Evolutionary conservation across 345 rosid species (phyloP).

Genomic region (Eucalyptus tenuipes): DNA sequence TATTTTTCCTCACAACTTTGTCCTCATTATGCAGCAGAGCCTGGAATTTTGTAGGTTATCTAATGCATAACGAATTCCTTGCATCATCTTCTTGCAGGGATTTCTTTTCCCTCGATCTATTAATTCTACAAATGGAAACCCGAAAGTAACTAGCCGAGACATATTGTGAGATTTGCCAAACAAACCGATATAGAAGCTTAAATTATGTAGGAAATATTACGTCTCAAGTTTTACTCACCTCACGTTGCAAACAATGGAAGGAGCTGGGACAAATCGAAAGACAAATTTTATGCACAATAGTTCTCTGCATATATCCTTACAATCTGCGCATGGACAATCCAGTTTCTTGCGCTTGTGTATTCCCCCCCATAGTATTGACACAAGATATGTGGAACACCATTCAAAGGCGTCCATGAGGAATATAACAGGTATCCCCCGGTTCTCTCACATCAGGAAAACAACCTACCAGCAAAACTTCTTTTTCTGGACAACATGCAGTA

Average conservation of each 20-base stretch:
- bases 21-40: neutral
- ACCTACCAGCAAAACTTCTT: conserved; percentile 59
- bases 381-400: neutral
- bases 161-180: neutral
- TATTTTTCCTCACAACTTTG: neutral
- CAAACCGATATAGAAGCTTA: neutral
- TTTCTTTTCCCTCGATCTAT: neutral
- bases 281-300: neutral
- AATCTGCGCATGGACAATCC: neutral
- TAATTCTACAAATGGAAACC: neutral
- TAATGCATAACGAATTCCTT: neutral
- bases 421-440: neutral
- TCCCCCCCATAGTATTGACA: neutral
- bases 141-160: neutral
- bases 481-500: conserved; percentile 21
- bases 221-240: neutral
- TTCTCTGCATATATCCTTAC: neutral
- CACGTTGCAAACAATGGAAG: neutral
- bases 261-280: neutral
- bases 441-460: neutral
- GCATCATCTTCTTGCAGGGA: neutral
- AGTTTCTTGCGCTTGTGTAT: neutral
- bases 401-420: neutral
- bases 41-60: neutral
- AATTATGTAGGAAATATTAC: neutral